phyloP scores from a whole-genome alignment of 805 yeast genomes.

The Candida coleopterorum region DNA sequence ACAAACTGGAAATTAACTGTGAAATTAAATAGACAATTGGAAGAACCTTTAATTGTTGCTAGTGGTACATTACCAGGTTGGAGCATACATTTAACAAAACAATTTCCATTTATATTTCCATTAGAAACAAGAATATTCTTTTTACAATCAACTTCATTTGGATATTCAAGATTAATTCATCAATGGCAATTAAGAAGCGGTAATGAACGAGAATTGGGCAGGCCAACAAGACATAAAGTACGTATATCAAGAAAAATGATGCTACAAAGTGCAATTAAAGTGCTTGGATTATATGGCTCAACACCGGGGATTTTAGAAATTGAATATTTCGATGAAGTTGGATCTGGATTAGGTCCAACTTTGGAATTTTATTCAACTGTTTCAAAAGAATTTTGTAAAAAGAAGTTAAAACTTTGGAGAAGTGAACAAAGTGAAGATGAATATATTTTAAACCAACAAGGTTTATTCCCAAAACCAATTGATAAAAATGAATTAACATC shows the following conservation, averaged over 20 bases:
- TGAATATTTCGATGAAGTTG: constrained; percentile 85
- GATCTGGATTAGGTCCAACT: constrained; percentile 97
- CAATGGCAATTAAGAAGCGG: constrained; percentile 58
- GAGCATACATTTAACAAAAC: constrained; percentile 69
- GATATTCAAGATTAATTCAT: constrained; percentile 76
- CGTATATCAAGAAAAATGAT: constrained; percentile 67
- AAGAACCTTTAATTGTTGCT: constrained; percentile 84
- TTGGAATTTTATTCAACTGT: constrained; percentile 84
- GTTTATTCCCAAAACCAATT: constrained; percentile 74
- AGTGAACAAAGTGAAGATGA: constrained; percentile 21
- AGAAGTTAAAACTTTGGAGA: constrained; percentile 68
- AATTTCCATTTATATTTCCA: constrained; percentile 80
- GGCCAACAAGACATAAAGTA: constrained; percentile 74
- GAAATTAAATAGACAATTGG: constrained; percentile 79
- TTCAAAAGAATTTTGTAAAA: constrained; percentile 66
- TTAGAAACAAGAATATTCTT: constrained; percentile 73
- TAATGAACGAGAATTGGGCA: constrained; percentile 52
- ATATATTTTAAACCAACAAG: constrained; percentile 41
- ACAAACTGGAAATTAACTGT: constrained; percentile 80
- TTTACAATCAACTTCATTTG: constrained; percentile 84
- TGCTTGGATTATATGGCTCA: constrained; percentile 69
- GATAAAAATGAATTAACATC: constrained; percentile 17
- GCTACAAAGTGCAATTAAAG: constrained; percentile 73
- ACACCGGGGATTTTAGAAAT: constrained; percentile 81
- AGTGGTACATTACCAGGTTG: constrained; percentile 84